Evolutionary conservation across 257 asterid species (phyloP).

Genomic region (Solanum peruvianum): DNA sequence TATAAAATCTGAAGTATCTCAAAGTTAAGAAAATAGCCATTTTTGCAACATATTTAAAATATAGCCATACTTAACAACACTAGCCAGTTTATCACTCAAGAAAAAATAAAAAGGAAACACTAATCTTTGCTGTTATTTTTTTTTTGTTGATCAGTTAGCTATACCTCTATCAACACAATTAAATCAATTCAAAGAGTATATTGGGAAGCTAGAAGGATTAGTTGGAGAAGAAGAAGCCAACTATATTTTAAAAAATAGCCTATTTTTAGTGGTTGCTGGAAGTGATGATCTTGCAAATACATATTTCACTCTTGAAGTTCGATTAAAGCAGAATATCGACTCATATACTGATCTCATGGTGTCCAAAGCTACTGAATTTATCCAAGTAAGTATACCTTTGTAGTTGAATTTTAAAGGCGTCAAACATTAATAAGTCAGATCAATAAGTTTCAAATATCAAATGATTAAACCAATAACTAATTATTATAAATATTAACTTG

Average conservation of each 20-base stretch:
- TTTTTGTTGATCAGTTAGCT: constrained; percentile 23
- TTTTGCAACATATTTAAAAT: not conserved
- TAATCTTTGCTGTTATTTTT: not conserved
- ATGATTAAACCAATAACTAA: not conserved
- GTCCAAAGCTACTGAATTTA: constrained; percentile 40
- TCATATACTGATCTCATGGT: constrained; percentile 52
- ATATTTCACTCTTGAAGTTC: constrained; percentile 37
- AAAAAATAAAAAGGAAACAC: not conserved
- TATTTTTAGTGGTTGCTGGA: constrained; percentile 53
- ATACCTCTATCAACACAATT: constrained; percentile 46
- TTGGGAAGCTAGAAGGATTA: constrained; percentile 30
- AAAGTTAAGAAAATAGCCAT: not conserved
- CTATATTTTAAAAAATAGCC: constrained; percentile 28
- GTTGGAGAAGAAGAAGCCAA: constrained; percentile 47
- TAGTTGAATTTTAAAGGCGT: not conserved
- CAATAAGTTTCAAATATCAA: not conserved
- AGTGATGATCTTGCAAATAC: constrained; percentile 81
- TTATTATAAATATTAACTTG: not conserved
- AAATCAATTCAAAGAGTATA: constrained; percentile 48
- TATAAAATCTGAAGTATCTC: not conserved
- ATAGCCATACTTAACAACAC: not conserved
- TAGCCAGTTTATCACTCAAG: constrained; percentile 3
- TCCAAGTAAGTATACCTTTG: constrained; percentile 23
- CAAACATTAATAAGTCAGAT: not conserved
- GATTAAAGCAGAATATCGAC: constrained; percentile 24